These are phyloP conservation scores for Oryza meridionalis DNA, from an alignment of 176 grass and related monocot genomes.

Conservation along the genomic window DNA sequence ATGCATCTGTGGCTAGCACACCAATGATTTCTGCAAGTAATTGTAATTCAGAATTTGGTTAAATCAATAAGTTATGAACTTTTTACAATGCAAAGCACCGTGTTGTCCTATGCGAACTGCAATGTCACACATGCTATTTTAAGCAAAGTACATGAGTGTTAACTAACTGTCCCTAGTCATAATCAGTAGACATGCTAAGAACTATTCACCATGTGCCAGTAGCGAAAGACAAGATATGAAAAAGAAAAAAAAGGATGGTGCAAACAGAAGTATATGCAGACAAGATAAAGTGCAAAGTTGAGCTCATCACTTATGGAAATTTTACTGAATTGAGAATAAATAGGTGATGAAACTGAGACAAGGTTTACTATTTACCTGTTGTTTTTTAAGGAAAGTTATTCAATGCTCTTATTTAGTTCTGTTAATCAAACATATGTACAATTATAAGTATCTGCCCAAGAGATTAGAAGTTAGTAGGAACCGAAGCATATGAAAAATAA, in stretches of 20 bases:
- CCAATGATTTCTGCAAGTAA: not conserved
- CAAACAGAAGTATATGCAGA: not conserved
- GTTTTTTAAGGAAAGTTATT: no score
- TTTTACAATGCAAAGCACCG: not conserved
- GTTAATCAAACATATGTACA: not conserved
- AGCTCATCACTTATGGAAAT: not conserved
- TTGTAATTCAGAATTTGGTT: not conserved
- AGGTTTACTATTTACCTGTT: not conserved
- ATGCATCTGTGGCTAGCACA: not conserved
- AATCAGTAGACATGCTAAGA: not conserved
- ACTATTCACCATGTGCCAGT: not conserved
- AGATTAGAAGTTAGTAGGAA: not conserved
- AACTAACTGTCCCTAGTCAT: not conserved
- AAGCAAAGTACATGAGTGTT: not conserved
- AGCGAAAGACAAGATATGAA: not conserved
- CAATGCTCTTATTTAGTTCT: not conserved
- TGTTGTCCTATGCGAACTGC: not conserved
- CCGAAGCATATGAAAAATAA: not conserved
- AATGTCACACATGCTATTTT: not conserved
- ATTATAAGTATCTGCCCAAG: not conserved
- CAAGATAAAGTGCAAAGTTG: not conserved
- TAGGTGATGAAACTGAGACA: conserved; percentile 11
- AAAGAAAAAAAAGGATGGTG: not conserved
- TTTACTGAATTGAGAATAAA: not conserved
- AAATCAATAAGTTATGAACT: not conserved